Conservation (phyloP, 148 eudicot species). For the Nyssa sinensis region DNA sequence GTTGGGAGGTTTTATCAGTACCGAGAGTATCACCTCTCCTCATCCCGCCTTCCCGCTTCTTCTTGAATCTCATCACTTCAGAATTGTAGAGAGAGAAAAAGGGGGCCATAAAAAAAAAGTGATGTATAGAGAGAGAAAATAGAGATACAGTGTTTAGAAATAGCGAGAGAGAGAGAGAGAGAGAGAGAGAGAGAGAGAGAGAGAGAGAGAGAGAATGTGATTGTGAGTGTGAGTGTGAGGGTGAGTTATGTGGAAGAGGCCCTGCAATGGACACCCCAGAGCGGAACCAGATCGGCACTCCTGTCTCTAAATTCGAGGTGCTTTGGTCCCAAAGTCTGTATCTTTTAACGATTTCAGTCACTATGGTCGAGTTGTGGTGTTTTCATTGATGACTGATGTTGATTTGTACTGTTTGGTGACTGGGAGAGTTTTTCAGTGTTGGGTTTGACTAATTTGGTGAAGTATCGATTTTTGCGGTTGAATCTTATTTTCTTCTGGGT, state of each 20-base stretch:
- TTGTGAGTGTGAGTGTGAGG: too few species aligned
- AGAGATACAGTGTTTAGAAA: too few species aligned
- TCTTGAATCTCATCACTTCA: conserved; percentile 8
- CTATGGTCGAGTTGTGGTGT: neutral
- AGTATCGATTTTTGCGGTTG: neutral
- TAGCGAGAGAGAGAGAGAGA: too few species aligned
- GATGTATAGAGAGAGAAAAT: neutral
- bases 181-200: too few species aligned
- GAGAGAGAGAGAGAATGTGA: too few species aligned
- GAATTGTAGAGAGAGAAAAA: neutral
- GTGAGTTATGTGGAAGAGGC: conserved; percentile 5
- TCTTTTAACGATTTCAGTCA: neutral
- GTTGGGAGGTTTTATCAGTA: too few species aligned
- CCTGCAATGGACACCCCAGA: conserved; percentile 22
- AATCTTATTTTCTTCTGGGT: neutral
- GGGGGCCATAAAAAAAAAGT: too few species aligned
- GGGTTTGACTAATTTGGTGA: conserved; percentile 3
- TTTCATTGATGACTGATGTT: neutral
- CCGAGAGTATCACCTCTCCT: conserved; percentile 9
- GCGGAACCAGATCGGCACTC: conserved; percentile 14
- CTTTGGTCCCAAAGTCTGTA: conserved; percentile 4
- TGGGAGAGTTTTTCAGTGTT: too few species aligned
- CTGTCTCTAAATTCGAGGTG: conserved; percentile 11
- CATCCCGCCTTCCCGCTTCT: conserved; percentile 20
- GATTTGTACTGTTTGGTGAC: neutral